Percentiles rank a stretch among this genome's conserved stretches.
Conservation (phyloP, 306 rosid species). For the Ceratonia siliqua region DNA sequence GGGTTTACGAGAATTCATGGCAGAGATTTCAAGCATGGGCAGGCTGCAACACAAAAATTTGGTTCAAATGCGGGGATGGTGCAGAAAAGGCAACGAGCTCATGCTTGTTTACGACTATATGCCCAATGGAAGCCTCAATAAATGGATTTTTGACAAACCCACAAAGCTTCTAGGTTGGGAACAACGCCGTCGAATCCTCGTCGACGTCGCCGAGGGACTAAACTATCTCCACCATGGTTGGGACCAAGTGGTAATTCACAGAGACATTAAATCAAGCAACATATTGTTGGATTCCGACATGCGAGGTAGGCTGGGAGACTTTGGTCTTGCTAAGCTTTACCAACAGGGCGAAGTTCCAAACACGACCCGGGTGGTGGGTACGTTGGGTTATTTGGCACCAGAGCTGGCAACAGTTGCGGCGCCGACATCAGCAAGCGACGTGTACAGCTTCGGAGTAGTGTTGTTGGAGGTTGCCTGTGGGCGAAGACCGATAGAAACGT, state of each 20-base stretch:
- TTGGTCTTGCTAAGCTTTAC: constrained; percentile 89
- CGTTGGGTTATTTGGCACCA: constrained; percentile 87
- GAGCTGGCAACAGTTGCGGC: constrained; percentile 64
- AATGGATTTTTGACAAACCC: constrained; percentile 69
- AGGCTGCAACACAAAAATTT: constrained; percentile 85
- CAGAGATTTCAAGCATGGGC: constrained; percentile 92
- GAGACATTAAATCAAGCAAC: constrained; percentile 86
- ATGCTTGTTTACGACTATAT: constrained; percentile 88
- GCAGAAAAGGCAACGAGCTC: constrained; percentile 65
- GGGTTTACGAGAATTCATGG: constrained; percentile 91
- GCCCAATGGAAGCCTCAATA: constrained; percentile 88
- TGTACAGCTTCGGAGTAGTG: constrained; percentile 86
- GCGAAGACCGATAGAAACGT: constrained; percentile 65
- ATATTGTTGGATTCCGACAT: constrained; percentile 70
- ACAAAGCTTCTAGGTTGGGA: constrained; percentile 53
- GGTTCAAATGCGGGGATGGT: constrained; percentile 95
- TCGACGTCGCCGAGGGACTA: constrained; percentile 86
- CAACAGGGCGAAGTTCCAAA: constrained; percentile 81
- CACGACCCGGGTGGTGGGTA: constrained; percentile 87
- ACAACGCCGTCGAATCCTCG: constrained; percentile 60
- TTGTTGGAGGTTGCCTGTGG: constrained; percentile 90
- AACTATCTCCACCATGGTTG: constrained; percentile 88
- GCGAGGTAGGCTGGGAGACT: constrained; percentile 85
- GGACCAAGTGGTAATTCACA: constrained; percentile 85
- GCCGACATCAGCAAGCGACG: constrained; percentile 82